Evolutionary conservation across 805 yeast genomes (phyloP).

Genomic region (Suhomyces emberorum): DNA sequence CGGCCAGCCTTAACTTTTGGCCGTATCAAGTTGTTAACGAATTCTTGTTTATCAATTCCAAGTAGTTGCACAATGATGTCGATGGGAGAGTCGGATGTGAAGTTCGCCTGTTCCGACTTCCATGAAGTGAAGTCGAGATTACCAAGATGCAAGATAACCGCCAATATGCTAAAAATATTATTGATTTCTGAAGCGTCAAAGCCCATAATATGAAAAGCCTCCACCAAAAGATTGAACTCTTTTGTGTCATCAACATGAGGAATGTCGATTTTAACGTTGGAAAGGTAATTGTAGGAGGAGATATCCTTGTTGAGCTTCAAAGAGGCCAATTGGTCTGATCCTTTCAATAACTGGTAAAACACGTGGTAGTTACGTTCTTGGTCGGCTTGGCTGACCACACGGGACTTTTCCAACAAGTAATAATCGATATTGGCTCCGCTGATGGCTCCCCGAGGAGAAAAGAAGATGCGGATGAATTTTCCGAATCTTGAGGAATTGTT

Average conservation of each 20-base stretch:
- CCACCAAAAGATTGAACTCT: constrained; percentile 60
- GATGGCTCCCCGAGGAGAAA: constrained; percentile 59
- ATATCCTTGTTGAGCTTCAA: constrained; percentile 42
- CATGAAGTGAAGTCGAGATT: constrained; percentile 69
- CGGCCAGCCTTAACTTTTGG: constrained; percentile 91
- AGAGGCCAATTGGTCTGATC: constrained; percentile 50
- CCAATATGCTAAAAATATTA: constrained; percentile 61
- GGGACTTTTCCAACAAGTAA: constrained; percentile 89
- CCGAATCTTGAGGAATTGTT: constrained; percentile 96
- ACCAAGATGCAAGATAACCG: constrained; percentile 81
- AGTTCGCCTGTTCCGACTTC: constrained; percentile 72
- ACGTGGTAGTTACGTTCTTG: constrained; percentile 91
- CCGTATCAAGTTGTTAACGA: constrained; percentile 57
- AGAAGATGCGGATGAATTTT: constrained; percentile 86
- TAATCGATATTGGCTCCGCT: constrained; percentile 92
- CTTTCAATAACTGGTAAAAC: constrained; percentile 81
- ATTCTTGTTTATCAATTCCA: constrained; percentile 54
- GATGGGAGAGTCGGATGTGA: constrained; percentile 49
- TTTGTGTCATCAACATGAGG: constrained; percentile 72
- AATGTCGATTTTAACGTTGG: constrained; percentile 51
- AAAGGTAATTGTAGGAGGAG: constrained; percentile 54
- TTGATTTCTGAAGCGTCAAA: constrained; percentile 53
- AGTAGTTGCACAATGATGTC: constrained; percentile 55
- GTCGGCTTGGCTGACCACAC: constrained; percentile 74
- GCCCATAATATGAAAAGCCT: constrained; percentile 74